Base-by-base conservation (phyloP, 306 rosid species). In the Corylus heterophylla region DNA sequence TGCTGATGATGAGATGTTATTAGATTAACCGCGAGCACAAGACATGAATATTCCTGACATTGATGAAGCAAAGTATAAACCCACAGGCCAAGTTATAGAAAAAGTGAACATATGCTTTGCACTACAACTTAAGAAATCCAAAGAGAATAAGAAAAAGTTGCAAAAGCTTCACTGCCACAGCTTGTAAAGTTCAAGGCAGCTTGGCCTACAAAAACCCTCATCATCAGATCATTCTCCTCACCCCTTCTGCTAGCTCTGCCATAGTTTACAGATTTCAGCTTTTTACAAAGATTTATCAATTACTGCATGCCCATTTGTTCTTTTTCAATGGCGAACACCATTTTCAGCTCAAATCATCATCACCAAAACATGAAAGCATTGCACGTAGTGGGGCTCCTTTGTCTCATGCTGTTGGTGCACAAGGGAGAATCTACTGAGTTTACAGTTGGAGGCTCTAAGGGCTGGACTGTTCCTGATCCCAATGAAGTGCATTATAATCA, bases 41-140 rank as follows among this genome's bases (percentile, higher is more conserved):
- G 97, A 87, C 86, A 89, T 89, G 90, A 92, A 95, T 86, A 90
- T 80, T 86, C 87, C 80, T 49, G 61, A 71, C 52, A 69, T 78
- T 79, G 74, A 50, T 69, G 74, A 95, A 88, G 98, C 86, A 92
- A 95, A 89, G 98, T 70, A 95, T 92, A 88, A 87, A 85, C 73
- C 78, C 58, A 69, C 35, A 54, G 67, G 80, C 29, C 90, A 88
- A 87, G 86, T 81, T 67, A 76, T 4, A 58, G 59, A 75, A 79
- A 74, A 85, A 82, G 77, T 66, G 89, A 82, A 85, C 79, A 81
- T 88, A 88, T 93, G 86, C 94, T 96, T 96, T 89, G 97, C 93
- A 83, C 75, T 75, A 83, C 81, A 81, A 85, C 81, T 85, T 83
- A 92, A 88, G 96, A 85, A 89, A 90, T 81, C 87, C 78, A 68